Percentiles rank a stretch among this genome's conserved stretches.
phyloP scores from a whole-genome alignment of 164 flowering plant species.

The Nymphaea thermarum region DNA sequence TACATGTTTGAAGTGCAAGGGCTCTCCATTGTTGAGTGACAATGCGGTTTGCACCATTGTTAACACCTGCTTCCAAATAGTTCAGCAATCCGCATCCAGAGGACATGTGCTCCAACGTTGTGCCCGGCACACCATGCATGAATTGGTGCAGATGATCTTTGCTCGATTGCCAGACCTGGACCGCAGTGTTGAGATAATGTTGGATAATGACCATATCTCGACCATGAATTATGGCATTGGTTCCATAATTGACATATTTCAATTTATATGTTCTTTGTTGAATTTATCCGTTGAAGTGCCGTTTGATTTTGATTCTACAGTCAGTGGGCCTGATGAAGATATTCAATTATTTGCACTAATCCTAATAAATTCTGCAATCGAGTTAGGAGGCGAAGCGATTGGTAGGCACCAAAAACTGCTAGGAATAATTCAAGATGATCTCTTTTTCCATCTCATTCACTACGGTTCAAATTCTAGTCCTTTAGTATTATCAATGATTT shows the following conservation, averaged over 20 bases:
- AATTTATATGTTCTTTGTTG: constrained; percentile 66
- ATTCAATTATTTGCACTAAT: constrained; percentile 66
- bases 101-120: constrained; percentile 68
- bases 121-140: constrained; percentile 72
- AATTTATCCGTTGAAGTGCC: constrained; percentile 43
- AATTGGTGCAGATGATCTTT: constrained; percentile 50
- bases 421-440: constrained; percentile 63
- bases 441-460: constrained; percentile 70
- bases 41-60: constrained; percentile 60
- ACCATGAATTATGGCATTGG: constrained; percentile 47
- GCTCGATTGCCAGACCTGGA: constrained; percentile 49
- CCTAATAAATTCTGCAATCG: constrained; percentile 71
- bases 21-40: constrained; percentile 47
- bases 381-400: constrained; percentile 64
- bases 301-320: constrained; percentile 34
- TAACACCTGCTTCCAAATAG: constrained; percentile 66
- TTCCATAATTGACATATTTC: constrained; percentile 60
- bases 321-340: constrained; percentile 51
- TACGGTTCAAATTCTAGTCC: constrained; percentile 55
- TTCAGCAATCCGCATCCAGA: constrained; percentile 47
- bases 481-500: constrained; percentile 69
- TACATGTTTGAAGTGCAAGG: constrained; percentile 37
- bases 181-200: constrained; percentile 1
- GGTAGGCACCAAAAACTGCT: constrained; percentile 64
- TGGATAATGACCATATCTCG: neutral